phyloP scores from a whole-genome alignment of 2,329 filamentous ascomycete species.

The Fusarium secorum region DNA sequence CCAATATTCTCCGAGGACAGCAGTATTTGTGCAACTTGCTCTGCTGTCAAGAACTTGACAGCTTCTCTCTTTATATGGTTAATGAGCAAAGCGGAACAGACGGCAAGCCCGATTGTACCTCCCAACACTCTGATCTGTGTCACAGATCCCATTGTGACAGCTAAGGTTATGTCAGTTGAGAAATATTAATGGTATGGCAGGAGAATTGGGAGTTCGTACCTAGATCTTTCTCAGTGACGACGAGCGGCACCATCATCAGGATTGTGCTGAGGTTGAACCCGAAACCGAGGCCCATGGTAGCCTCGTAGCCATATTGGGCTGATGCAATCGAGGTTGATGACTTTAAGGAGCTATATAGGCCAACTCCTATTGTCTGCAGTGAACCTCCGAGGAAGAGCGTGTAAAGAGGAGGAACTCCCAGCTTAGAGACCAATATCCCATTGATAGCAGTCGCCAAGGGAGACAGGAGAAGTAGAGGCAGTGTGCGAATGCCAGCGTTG shows the following conservation, averaged over 20 bases:
- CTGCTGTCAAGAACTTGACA: not conserved
- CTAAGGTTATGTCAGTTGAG: not conserved
- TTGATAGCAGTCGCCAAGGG: conserved; percentile 17
- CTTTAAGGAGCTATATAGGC: conserved; percentile 15
- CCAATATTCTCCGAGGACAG: not conserved
- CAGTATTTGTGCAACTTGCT: not conserved
- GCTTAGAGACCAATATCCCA: conserved; percentile 14
- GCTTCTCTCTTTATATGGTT: not conserved
- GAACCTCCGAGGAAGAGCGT: conserved; percentile 5
- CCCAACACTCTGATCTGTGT: conserved; percentile 26
- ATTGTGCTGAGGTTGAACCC: conserved; percentile 21
- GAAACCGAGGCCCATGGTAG: conserved; percentile 27
- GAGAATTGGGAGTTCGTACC: not conserved
- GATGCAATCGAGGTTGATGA: not conserved
- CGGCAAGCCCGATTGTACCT: conserved; percentile 26
- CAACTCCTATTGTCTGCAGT: conserved; percentile 21
- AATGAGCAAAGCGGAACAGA: conserved; percentile 1
- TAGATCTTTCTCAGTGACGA: conserved; percentile 7
- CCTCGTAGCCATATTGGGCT: conserved; percentile 17
- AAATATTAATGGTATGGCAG: not conserved
- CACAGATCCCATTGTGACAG: conserved; percentile 27
- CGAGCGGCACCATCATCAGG: conserved; percentile 17
- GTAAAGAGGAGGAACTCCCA: conserved; percentile 19
- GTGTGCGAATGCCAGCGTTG: conserved; percentile 6
- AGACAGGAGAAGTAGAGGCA: conserved; percentile 20